Percentiles rank a stretch among this genome's conserved stretches.
Conservation (phyloP, 306 rosid genomes). For the Sicyos baderoa region DNA sequence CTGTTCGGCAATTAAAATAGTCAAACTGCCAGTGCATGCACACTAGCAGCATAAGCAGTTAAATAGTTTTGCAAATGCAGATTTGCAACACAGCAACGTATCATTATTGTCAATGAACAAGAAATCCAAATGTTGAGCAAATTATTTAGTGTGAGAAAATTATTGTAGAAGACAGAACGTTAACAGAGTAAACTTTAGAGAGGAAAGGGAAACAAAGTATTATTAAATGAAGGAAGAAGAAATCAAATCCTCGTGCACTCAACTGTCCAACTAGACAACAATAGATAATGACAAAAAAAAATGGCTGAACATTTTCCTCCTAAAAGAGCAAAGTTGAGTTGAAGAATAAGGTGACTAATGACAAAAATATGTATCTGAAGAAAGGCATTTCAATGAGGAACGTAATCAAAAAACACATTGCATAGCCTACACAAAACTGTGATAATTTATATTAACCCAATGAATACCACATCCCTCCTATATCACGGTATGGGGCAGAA, state of each 20-base stretch:
- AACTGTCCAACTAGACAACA: not conserved
- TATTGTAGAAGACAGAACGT: not conserved
- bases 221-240: not conserved
- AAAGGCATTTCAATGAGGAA: not conserved
- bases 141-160: no score
- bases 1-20: constrained; percentile 7
- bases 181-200: not conserved
- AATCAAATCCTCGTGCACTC: not conserved
- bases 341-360: not conserved
- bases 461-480: not conserved
- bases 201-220: not conserved
- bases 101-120: not conserved
- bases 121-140: not conserved
- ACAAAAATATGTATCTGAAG: not conserved
- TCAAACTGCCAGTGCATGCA: not conserved
- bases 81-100: not conserved
- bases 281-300: not conserved
- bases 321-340: not conserved
- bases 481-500: not conserved
- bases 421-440: not conserved
- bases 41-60: not conserved
- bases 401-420: not conserved
- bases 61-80: not conserved
- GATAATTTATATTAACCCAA: not conserved
- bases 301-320: not conserved